phyloP scores from a whole-genome alignment of 106 monocot species.

The Platanthera zijinensis region DNA sequence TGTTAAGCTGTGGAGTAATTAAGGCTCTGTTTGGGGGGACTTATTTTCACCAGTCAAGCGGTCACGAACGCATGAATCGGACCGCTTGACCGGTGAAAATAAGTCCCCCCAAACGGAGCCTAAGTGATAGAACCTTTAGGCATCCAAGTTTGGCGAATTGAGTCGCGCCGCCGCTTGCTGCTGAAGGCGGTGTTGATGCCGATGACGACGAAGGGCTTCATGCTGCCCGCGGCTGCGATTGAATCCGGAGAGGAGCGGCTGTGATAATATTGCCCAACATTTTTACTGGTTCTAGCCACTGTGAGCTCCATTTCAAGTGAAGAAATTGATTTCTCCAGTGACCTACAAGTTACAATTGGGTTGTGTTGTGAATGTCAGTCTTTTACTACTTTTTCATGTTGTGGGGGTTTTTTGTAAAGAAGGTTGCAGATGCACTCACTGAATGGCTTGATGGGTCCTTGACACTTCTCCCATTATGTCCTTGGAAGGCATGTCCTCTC shows the following conservation, averaged over 20 bases:
- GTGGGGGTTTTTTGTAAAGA: constrained; percentile 24
- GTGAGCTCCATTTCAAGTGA: constrained; percentile 77
- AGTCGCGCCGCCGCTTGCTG: constrained; percentile 66
- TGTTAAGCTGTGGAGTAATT: no score
- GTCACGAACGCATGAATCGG: no score
- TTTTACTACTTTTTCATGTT: no score
- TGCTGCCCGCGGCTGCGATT: background rate
- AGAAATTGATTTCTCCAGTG: constrained; percentile 62
- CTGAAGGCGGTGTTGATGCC: constrained; percentile 96
- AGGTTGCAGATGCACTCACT: constrained; percentile 31
- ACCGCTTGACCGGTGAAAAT: no score
- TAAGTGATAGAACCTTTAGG: constrained; percentile 43
- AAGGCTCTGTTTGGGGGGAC: no score
- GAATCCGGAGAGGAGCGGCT: background rate
- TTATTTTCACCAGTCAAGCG: no score
- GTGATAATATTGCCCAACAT: background rate
- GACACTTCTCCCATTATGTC: constrained; percentile 65
- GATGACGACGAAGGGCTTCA: constrained; percentile 68
- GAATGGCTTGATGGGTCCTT: constrained; percentile 65
- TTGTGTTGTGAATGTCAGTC: no score
- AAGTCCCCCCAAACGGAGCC: no score
- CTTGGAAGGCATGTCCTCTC: constrained; percentile 23
- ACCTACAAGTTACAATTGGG: constrained; percentile 23
- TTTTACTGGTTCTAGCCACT: constrained; percentile 30
- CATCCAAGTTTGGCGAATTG: constrained; percentile 77